A percentile compares a stretch with the other conserved stretches of the same genome.
Evolutionary conservation across 345 rosid genomes (phyloP).

Genomic region (Brassica incana): DNA sequence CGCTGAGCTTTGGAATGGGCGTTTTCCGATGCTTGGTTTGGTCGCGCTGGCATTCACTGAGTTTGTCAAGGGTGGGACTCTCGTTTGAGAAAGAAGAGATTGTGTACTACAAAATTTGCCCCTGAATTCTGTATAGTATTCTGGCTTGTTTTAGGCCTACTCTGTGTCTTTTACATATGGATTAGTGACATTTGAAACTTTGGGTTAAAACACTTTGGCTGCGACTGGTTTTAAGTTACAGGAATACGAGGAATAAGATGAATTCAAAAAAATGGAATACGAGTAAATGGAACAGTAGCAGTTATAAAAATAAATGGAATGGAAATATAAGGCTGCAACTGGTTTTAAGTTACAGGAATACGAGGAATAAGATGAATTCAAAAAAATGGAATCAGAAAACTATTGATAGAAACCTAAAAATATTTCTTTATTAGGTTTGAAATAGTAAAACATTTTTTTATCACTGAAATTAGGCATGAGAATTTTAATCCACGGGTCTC

Average conservation of each 20-base stretch:
- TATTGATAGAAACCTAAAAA: neutral
- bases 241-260: no score
- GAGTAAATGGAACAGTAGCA: no score
- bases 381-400: neutral
- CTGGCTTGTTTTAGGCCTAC: neutral
- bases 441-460: neutral
- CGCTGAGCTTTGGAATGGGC: conserved; percentile 86
- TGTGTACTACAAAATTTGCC: neutral
- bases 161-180: neutral
- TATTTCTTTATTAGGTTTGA: neutral
- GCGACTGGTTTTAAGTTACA: no score
- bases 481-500: no score
- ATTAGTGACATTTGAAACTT: neutral
- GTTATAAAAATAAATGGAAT: no score
- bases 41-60: conserved; percentile 78
- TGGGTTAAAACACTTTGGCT: neutral
- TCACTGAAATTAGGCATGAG: no score
- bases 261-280: no score
- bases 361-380: no score
- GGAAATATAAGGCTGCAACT: no score
- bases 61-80: conserved; percentile 62
- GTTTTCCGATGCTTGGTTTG: conserved; percentile 79
- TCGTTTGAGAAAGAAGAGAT: conserved; percentile 40
- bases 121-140: neutral
- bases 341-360: no score